A percentile compares a stretch with the other conserved stretches of the same genome.
Evolutionary conservation across 192 early-diverging fungal genomes (phyloP).

Genomic region (Radiomyces spectabilis): DNA sequence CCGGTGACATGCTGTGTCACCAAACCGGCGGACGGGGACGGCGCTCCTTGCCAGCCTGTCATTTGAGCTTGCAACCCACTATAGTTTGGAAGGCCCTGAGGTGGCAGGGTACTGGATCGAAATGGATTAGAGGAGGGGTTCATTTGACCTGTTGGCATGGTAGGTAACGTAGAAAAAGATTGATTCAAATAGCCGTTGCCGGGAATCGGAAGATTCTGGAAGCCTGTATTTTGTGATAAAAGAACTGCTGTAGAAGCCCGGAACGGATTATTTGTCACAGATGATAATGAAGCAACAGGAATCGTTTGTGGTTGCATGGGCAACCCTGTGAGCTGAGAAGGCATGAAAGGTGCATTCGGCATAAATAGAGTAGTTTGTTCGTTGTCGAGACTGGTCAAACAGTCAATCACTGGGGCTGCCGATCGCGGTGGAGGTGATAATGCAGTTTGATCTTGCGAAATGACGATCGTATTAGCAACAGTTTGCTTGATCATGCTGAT

Average conservation of each 20-base stretch:
- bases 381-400: background rate
- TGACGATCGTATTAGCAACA: no score
- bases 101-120: background rate
- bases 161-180: background rate
- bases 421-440: background rate
- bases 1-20: no score
- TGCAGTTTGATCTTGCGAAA: background rate
- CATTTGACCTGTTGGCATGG: slow-evolving; percentile 1
- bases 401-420: background rate
- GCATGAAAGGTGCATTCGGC: background rate
- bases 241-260: background rate
- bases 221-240: background rate
- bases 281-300: background rate
- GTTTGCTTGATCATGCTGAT: no score
- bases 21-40: no score
- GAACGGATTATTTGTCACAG: background rate
- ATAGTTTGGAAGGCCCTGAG: no score
- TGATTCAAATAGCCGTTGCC: no score
- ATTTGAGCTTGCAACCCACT: no score
- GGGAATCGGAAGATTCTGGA: no score
- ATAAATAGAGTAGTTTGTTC: background rate
- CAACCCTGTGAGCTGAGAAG: background rate
- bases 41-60: no score
- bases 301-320: background rate
- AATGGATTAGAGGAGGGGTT: background rate